These are phyloP conservation scores for Metschnikowia borealis DNA, from an alignment of 805 yeast species.

Conservation along the genomic window DNA sequence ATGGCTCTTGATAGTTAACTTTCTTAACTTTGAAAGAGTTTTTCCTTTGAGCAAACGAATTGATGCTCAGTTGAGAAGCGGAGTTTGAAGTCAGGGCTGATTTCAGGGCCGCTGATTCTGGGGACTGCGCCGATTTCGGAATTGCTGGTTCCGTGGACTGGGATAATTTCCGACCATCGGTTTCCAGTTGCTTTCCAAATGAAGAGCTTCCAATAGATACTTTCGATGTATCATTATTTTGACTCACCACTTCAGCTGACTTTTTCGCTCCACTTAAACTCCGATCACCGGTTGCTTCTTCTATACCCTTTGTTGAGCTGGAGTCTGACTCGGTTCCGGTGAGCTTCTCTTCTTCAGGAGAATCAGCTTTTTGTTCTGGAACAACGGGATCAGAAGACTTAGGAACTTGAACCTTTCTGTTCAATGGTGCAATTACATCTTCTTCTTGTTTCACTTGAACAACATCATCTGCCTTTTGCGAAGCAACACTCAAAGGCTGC, in stretches of 20 bases:
- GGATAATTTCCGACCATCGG: background rate
- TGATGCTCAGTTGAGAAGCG: background rate
- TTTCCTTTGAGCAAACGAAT: background rate
- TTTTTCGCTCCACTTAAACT: background rate
- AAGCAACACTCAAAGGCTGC: background rate
- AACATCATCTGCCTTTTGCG: background rate
- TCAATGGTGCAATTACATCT: background rate
- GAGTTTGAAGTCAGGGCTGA: background rate
- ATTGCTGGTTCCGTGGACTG: background rate
- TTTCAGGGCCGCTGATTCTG: background rate
- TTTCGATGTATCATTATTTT: background rate
- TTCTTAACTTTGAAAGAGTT: conserved; percentile 15
- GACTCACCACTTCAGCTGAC: background rate
- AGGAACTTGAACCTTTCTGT: background rate
- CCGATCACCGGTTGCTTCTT: background rate
- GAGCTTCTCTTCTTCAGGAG: background rate
- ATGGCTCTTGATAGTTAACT: conserved; percentile 12
- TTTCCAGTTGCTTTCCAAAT: background rate
- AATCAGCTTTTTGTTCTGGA: background rate
- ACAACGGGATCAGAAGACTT: background rate
- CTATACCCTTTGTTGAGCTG: background rate
- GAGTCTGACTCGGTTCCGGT: background rate
- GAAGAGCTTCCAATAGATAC: background rate
- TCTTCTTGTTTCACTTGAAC: background rate
- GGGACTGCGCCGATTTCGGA: background rate